phyloP scores from a whole-genome alignment of 2,329 filamentous ascomycete genomes.

The Fonsecaea erecta region DNA sequence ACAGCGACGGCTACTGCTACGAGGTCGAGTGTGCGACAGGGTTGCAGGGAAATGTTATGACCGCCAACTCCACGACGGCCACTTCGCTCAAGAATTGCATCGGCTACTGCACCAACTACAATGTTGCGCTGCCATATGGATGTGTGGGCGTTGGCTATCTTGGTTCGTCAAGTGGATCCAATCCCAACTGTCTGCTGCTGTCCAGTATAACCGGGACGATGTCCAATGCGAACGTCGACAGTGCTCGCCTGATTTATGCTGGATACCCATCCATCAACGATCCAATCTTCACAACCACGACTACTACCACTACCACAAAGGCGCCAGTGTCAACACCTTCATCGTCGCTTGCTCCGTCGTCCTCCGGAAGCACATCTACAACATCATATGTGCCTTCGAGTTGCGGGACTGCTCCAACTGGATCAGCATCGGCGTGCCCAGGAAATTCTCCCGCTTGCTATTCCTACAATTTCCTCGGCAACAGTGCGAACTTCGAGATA shows the following conservation, averaged over 20 bases:
- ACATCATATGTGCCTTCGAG: neutral
- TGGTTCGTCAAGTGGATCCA: slow-evolving; percentile 9
- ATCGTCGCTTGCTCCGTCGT: slow-evolving; percentile 1
- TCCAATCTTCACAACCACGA: slow-evolving; percentile 9
- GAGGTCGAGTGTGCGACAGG: slow-evolving; percentile 30
- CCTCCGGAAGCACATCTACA: slow-evolving; percentile 12
- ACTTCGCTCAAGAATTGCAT: slow-evolving; percentile 26
- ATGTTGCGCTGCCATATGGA: slow-evolving; percentile 30
- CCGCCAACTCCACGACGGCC: slow-evolving; percentile 23
- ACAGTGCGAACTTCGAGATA: slow-evolving; percentile 25
- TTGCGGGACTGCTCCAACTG: slow-evolving; percentile 23
- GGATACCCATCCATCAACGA: slow-evolving; percentile 31
- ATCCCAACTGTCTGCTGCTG: slow-evolving; percentile 29
- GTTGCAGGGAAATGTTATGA: slow-evolving; percentile 22
- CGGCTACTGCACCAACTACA: slow-evolving; percentile 29
- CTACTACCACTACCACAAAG: slow-evolving; percentile 16
- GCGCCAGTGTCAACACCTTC: neutral
- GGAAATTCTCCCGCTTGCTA: slow-evolving; percentile 28
- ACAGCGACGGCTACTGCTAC: slow-evolving; percentile 31
- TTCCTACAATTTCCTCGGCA: slow-evolving; percentile 24
- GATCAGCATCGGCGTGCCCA: slow-evolving; percentile 13
- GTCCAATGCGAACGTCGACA: slow-evolving; percentile 10
- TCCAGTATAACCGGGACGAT: slow-evolving; percentile 22
- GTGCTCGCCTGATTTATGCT: slow-evolving; percentile 28
- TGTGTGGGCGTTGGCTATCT: slow-evolving; percentile 32